These are phyloP conservation scores for Dictyostelium intermedium DNA, from an alignment of 78 protist genomes.

Conservation along the genomic window DNA sequence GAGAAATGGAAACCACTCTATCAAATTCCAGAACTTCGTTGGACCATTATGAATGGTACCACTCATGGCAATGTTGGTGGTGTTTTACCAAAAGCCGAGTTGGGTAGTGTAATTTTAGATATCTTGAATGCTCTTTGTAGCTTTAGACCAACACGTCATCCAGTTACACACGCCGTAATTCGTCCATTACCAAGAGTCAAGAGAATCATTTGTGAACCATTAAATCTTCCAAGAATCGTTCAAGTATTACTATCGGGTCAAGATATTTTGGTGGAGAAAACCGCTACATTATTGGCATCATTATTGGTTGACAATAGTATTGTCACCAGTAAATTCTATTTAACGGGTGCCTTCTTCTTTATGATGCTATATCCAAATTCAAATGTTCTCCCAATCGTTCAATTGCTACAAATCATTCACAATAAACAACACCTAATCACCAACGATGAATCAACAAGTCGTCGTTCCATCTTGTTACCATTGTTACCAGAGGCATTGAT, in stretches of 20 bases:
- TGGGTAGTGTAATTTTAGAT: conserved; percentile 75
- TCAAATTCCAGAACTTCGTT: conserved; percentile 84
- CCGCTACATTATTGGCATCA: conserved; percentile 41
- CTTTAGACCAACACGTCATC: conserved; percentile 85
- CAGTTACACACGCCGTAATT: conserved; percentile 77
- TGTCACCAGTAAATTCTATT: conserved; percentile 56
- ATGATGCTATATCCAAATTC: conserved; percentile 87
- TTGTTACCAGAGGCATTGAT: conserved; percentile 90
- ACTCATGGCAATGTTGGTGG: conserved; percentile 48
- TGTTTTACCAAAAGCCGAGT: conserved; percentile 56
- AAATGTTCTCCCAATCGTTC: conserved; percentile 78
- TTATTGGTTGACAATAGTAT: conserved; percentile 81
- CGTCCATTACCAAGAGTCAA: conserved; percentile 88
- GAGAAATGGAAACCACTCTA: conserved; percentile 85
- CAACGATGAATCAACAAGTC: conserved; percentile 4
- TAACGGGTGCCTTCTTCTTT: conserved; percentile 90
- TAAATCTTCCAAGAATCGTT: conserved; percentile 86
- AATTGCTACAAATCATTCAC: conserved; percentile 69
- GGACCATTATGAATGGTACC: conserved; percentile 65
- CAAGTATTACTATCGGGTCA: conserved; percentile 86
- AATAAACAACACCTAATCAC: conserved; percentile 68
- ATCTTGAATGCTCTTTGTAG: conserved; percentile 67
- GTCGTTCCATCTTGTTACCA: conserved; percentile 71
- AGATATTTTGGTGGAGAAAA: conserved; percentile 80
- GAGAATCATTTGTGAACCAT: conserved; percentile 86